Base-by-base conservation (phyloP, 129 eudicot genomes). In the Chrysanthemum lavandulifolium region DNA sequence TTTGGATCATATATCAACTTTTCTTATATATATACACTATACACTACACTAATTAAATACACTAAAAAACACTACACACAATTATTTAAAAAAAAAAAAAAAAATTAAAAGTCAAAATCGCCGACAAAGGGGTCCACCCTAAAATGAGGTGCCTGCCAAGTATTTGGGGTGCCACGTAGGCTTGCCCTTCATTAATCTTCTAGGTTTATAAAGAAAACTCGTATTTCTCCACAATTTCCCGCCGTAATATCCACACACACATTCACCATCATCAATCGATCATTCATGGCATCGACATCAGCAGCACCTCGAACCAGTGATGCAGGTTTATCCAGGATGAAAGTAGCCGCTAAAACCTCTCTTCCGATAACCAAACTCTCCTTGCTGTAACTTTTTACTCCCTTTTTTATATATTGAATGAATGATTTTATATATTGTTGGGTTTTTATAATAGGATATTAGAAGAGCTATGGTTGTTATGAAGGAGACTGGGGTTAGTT, bases 251-350 rank as follows among this genome's bases (percentile, higher is more conserved):
- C 54, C 9, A n/a, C 10, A 18, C 64, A 25, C 55, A 69, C 19
- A 33, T 60, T 31, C 50, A 62, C 57, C 4, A 6, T 14, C 15
- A 12, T 52, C 64, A 50, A 67, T 47, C 80, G 72, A 48, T 8
- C 61, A 66, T 49, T 13, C 57, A 88, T 91, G 97, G 97, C 96
- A 43, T 91, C 96, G 18, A 81, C 96, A n/a, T 82, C 92, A 49
- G 90, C 80, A 10, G 92, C 81, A 10, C 69, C 89, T 19, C 84
- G 85, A 53, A 51, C 6, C 68, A 40, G 47, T 6, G 78, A 31
- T 65, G 82, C 67, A 58, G 80, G 40, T 23, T 60, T 73, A 18
- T 74, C 86, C 6, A 80, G 85, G 71, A 82, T 90, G 50, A 82
- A 45, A 72, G 61, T 79, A 33, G 84, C 82, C 25, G 89, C 96